Base-by-base conservation (phyloP, 805 yeast species). In the Saccharomycopsis babjevae region DNA sequence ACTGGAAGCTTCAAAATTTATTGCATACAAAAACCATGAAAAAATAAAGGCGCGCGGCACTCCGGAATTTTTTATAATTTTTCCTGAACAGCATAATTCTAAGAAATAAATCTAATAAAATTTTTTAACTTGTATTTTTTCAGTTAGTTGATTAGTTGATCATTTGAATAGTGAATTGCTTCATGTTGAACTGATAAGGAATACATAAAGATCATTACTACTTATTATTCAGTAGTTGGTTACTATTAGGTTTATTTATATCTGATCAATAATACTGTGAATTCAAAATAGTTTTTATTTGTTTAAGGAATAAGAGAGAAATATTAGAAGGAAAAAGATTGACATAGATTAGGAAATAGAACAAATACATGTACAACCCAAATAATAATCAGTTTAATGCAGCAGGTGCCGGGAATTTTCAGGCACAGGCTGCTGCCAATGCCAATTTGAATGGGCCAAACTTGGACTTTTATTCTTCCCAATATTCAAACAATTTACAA, bases 401-500 rank as follows among this genome's bases (percentile, higher is more conserved):
- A 18, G 25, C 50, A 20, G 32, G 52, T 46, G 52, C 52, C 22
- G 52, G 52, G 22, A 46, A 46, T 25, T 46, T 46, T 18, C 52
- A 46, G 52, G 5, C 30, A 22, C 52, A 20, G 11, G 28, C 52
- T 46, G 28, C n/a, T 22, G 52, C 5, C 5, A 46, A 46, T 10
- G 7, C 52, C 16, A 20, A 46, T 46, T 22, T 25, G 8, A 30
- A 7, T 22, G 58, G 50, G 20, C 61, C 32, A 10, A 61, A 61
- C 50, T 54, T 63, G 52, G 59, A 63, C 25, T 63, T 63, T 34
- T 63, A 63, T 32, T 46, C 57, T 16, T 56, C 61, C 5, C 64
- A 59, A 50, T 62, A 62, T 36, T 39, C 60, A 5, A 34, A 28
- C 8, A 50, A 18, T 42, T 52, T 15, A 13, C 60, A 22, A 30